Percentiles rank a stretch among this genome's conserved stretches.
phyloP scores from a whole-genome alignment of 2,329 filamentous ascomycete genomes.

The Pseudopithomyces maydicus region DNA sequence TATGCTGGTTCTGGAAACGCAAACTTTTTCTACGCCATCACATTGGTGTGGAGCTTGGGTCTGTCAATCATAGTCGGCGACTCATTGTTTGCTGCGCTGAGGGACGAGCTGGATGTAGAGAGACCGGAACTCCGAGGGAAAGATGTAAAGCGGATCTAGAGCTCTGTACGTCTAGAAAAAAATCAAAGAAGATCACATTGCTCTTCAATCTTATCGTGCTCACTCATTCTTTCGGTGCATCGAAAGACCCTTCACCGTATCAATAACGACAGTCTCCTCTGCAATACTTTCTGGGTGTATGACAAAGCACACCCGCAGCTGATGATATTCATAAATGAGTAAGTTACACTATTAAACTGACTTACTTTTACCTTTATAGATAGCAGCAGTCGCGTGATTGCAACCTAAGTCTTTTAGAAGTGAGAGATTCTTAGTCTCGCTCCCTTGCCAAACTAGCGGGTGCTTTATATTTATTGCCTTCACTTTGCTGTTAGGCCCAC shows the following conservation, averaged over 20 bases:
- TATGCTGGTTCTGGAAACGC: conserved; percentile 97
- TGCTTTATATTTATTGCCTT: neutral
- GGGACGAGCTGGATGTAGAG: conserved; percentile 94
- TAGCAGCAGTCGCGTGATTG: too few species aligned
- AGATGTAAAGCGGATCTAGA: conserved; percentile 81
- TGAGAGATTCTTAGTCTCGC: too few species aligned
- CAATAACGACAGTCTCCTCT: too few species aligned
- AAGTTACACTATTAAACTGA: too few species aligned
- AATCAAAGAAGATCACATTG: neutral
- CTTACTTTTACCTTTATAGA: too few species aligned
- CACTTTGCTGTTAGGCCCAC: neutral
- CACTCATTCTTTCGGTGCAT: too few species aligned
- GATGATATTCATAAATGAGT: too few species aligned
- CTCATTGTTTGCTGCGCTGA: conserved; percentile 81
- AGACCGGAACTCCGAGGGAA: conserved; percentile 88
- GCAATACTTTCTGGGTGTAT: too few species aligned
- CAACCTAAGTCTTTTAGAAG: too few species aligned
- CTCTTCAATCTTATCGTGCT: neutral
- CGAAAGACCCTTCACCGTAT: too few species aligned
- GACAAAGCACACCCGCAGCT: too few species aligned
- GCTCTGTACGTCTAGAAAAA: neutral
- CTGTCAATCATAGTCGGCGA: conserved; percentile 87
- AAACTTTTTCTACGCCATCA: conserved; percentile 99
- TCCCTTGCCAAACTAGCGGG: too few species aligned
- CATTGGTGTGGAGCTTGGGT: conserved; percentile 94